Evolutionary conservation across 2,329 filamentous ascomycete species (phyloP).

Genomic region (Rachicladosporium sp.): DNA sequence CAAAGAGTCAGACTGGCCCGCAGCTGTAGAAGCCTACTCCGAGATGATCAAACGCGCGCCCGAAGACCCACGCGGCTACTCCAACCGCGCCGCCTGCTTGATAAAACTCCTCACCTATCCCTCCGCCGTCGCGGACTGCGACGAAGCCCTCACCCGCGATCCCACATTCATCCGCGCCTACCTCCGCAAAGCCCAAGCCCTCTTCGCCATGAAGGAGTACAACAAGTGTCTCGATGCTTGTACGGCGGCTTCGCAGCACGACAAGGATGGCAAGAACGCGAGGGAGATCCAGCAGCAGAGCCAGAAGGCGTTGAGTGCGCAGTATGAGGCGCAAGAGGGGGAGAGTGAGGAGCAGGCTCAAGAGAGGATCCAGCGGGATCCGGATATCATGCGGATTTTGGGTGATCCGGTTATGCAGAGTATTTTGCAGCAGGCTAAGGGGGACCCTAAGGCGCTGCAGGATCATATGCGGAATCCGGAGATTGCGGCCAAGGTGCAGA

Average conservation of each 20-base stretch:
- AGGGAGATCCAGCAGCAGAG: constrained; percentile 90
- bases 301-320: constrained; percentile 80
- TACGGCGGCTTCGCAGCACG: constrained; percentile 64
- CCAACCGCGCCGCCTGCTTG: constrained; percentile 91
- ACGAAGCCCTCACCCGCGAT: constrained; percentile 81
- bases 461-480: constrained; percentile 94
- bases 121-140: constrained; percentile 82
- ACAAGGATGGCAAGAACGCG: constrained; percentile 66
- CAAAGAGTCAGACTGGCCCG: constrained; percentile 93
- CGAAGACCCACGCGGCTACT: constrained; percentile 85
- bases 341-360: constrained; percentile 87
- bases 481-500: constrained; percentile 82
- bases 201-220: constrained; percentile 97
- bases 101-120: constrained; percentile 96
- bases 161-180: constrained; percentile 90
- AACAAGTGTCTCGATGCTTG: constrained; percentile 87
- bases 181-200: constrained; percentile 88
- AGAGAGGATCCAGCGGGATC: constrained; percentile 63
- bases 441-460: constrained; percentile 78
- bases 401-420: constrained; percentile 96
- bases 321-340: constrained; percentile 82
- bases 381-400: constrained; percentile 71
- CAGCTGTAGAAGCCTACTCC: constrained; percentile 80
- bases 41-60: constrained; percentile 97
- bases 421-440: constrained; percentile 92